These are phyloP conservation scores for Chlamydomonas applanata DNA, from an alignment of 139 green algal genomes.

Conservation along the genomic window DNA sequence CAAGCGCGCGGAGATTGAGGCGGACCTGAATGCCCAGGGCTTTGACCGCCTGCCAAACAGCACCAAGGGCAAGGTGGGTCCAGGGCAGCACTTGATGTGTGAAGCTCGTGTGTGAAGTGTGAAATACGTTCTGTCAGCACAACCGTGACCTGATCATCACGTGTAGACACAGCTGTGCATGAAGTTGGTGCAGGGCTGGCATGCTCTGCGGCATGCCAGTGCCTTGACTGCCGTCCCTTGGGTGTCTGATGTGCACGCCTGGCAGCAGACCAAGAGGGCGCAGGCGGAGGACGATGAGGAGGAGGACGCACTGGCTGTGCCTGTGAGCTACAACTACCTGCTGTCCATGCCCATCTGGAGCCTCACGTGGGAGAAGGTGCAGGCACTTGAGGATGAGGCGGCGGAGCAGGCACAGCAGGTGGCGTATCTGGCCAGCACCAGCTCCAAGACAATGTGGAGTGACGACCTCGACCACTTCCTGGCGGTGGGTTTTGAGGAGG, in stretches of 20 bases:
- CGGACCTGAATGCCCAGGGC: slow-evolving; percentile 72
- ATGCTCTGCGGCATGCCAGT: too few relatives aligned
- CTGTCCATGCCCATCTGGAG: slow-evolving; percentile 93
- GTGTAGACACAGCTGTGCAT: too few relatives aligned
- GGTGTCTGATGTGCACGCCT: background rate
- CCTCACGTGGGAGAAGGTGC: slow-evolving; percentile 93
- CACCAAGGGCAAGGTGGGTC: slow-evolving; percentile 1
- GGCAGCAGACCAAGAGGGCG: background rate
- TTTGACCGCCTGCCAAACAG: slow-evolving; percentile 71
- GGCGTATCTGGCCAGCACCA: slow-evolving; percentile 58
- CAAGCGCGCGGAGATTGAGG: slow-evolving; percentile 82
- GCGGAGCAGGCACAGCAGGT: slow-evolving; percentile 50
- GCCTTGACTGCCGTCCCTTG: too few relatives aligned
- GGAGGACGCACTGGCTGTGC: background rate
- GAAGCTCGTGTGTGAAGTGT: too few relatives aligned
- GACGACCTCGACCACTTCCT: slow-evolving; percentile 83
- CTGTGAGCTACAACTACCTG: slow-evolving; percentile 91
- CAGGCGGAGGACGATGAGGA: slow-evolving; percentile 8
- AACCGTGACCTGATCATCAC: too few relatives aligned
- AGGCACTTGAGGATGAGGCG: slow-evolving; percentile 44
- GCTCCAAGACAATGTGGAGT: slow-evolving; percentile 72
- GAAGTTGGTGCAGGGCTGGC: too few relatives aligned
- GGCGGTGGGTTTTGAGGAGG: too few relatives aligned
- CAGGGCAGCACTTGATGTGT: too few relatives aligned
- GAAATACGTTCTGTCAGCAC: too few relatives aligned